phyloP scores from a whole-genome alignment of 176 grass and related monocot species.

The Microstegium vimineum region DNA sequence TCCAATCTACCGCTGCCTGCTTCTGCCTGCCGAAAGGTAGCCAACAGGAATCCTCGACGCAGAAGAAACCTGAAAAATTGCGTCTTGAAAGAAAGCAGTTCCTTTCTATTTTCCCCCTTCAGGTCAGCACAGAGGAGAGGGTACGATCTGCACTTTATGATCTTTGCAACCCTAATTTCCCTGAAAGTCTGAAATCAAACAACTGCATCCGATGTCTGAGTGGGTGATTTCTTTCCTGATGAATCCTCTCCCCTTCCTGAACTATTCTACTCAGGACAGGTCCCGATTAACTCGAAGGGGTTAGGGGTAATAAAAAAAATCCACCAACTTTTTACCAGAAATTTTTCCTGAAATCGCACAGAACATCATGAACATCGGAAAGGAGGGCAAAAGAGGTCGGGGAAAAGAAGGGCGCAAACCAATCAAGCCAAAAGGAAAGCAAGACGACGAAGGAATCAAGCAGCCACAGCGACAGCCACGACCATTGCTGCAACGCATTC shows the following conservation, averaged over 20 bases:
- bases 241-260: not conserved
- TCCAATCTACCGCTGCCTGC: not conserved
- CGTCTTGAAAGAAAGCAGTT: not conserved
- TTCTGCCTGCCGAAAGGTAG: not conserved
- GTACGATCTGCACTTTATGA: not conserved
- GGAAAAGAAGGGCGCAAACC: slow-evolving; percentile 27
- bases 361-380: slow-evolving; percentile 33
- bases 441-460: slow-evolving; percentile 48
- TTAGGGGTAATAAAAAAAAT: not conserved
- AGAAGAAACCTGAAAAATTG: not conserved
- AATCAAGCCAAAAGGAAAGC: slow-evolving; percentile 29
- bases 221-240: not conserved
- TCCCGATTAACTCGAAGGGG: not conserved
- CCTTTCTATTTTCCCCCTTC: not conserved
- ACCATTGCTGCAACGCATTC: slow-evolving; percentile 30
- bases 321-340: not conserved
- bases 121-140: not conserved
- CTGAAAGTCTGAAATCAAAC: not conserved
- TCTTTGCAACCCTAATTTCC: slow-evolving; percentile 2
- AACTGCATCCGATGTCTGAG: not conserved
- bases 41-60: slow-evolving; percentile 1
- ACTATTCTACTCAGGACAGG: not conserved
- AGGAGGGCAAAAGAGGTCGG: slow-evolving; percentile 11
- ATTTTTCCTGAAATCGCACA: not conserved
- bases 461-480: slow-evolving; percentile 33